Evolutionary conservation across 1,284 basidiomycete species (phyloP), one percentile per base, ranked within the genome.

Genomic region (Pseudozyma flocculosa): DNA sequence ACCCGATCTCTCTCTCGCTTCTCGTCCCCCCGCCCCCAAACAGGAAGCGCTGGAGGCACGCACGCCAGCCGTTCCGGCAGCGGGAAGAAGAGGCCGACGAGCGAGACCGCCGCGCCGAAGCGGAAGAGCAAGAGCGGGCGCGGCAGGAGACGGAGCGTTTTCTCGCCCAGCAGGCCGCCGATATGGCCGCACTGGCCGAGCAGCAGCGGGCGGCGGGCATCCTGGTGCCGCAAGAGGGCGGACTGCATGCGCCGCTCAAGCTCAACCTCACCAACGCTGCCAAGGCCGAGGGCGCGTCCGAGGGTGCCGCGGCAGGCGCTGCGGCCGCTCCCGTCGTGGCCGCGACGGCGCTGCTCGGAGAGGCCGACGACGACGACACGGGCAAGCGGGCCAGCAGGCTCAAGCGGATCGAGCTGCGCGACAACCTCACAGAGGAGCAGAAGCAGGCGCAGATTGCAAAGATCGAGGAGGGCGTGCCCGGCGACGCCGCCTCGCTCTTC

Each of bases 191-290:
- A 32, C 46, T 68, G 17, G 56, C 68, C 22, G 58, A 71, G 41
- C 45, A 60, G 48, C 72, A 71, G 54, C 57, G 67, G 8, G 59
- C 59, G 14, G 54, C 73, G 1, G 75, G 75, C 29, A 64, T 74
- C 11, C 60, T 69, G 15, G 55, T 70, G 13, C 64, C 61, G 15
- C 18, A 43, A 14, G 54, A 47, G 5, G 68, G 63, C 13, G 68
- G 47, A 2, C 22, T 55, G 21, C 53, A 58, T 13, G 58, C 65
- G 23, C 72, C 72, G 3, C 57, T 78, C 50, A 69, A 70, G 50
- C 61, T 78, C 51, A 72, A 61, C 18, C 65, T 75, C 36, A 30
- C 32, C 23, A 56, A 43, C 22, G 34, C 24, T 2, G 29, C 47
- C 30, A 43, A n/a, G 23, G 30, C 41, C 11, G 45, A 49, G 9